phyloP scores from a whole-genome alignment of 2,329 filamentous ascomycete species.

The Zymoseptoria crescenta region DNA sequence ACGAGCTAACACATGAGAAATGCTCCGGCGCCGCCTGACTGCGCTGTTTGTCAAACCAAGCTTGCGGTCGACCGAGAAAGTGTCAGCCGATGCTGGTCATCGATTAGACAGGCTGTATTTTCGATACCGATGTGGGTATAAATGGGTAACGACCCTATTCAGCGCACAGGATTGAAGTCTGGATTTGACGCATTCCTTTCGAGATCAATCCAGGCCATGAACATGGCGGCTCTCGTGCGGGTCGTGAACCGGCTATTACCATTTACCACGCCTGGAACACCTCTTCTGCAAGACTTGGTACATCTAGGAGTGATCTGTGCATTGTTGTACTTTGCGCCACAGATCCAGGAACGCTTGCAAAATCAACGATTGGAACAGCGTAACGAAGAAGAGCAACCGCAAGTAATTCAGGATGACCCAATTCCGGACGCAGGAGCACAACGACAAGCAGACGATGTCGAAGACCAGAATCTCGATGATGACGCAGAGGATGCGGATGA shows the following conservation, averaged over 20 bases:
- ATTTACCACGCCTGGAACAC: slow-evolving; percentile 41
- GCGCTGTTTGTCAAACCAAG: background rate
- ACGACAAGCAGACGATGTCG: background rate
- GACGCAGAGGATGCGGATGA: slow-evolving; percentile 2
- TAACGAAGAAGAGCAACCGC: background rate
- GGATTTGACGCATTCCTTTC: background rate
- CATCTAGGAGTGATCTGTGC: slow-evolving; percentile 39
- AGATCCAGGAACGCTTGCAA: slow-evolving; percentile 35
- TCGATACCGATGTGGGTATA: too few relatives aligned
- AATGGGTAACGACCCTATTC: too few relatives aligned
- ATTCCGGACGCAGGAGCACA: background rate
- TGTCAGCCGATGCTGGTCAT: too few relatives aligned
- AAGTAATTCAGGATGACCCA: background rate
- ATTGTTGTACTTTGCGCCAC: slow-evolving; percentile 41
- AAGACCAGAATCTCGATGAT: slow-evolving; percentile 1
- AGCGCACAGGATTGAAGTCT: background rate
- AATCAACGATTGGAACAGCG: background rate
- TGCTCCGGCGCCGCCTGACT: background rate
- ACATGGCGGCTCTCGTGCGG: slow-evolving; percentile 20
- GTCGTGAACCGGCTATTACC: slow-evolving; percentile 39
- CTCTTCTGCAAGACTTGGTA: slow-evolving; percentile 39
- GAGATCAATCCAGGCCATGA: background rate
- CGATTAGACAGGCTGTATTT: too few relatives aligned
- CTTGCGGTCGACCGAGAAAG: background rate
- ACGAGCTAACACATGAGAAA: background rate